Conservation (phyloP, 116 monocot species). For the Thalassia testudinum region DNA sequence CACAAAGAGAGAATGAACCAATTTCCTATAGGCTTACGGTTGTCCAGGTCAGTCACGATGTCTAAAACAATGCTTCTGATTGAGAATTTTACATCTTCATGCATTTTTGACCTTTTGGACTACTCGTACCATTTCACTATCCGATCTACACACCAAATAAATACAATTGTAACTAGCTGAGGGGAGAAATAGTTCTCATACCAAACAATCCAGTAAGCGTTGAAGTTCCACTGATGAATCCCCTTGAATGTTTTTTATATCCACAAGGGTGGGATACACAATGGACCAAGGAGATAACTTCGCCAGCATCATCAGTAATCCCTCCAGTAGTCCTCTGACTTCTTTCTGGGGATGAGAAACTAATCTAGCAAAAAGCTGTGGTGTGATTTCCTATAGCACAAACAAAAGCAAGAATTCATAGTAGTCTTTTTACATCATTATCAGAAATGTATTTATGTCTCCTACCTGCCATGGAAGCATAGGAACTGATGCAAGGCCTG, state of each 20-base stretch:
- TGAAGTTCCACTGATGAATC: conserved; percentile 63
- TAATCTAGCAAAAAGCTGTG: conserved; percentile 87
- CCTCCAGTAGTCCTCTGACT: conserved; percentile 62
- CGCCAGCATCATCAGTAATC: conserved; percentile 67
- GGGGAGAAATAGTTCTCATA: conserved; percentile 17
- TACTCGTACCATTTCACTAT: too few species aligned
- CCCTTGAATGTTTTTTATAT: conserved; percentile 69
- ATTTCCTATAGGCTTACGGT: too few species aligned
- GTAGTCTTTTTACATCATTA: too few species aligned
- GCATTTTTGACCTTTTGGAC: too few species aligned
- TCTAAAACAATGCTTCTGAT: too few species aligned
- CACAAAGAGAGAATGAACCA: too few species aligned
- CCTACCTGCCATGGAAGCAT: conserved; percentile 83
- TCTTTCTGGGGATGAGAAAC: conserved; percentile 72
- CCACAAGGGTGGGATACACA: conserved; percentile 83
- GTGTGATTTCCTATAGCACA: conserved; percentile 59
- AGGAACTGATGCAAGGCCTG: conserved; percentile 52
- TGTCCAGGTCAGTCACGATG: too few species aligned
- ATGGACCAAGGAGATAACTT: conserved; percentile 79
- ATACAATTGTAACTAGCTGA: too few species aligned
- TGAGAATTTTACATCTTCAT: too few species aligned
- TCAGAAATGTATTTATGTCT: too few species aligned
- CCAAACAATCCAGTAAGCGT: conserved; percentile 58
- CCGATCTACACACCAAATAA: too few species aligned
- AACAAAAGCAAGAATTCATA: background rate